phyloP scores from a whole-genome alignment of 2,329 filamentous ascomycete genomes.

The Aspergillus transmontanensis region DNA sequence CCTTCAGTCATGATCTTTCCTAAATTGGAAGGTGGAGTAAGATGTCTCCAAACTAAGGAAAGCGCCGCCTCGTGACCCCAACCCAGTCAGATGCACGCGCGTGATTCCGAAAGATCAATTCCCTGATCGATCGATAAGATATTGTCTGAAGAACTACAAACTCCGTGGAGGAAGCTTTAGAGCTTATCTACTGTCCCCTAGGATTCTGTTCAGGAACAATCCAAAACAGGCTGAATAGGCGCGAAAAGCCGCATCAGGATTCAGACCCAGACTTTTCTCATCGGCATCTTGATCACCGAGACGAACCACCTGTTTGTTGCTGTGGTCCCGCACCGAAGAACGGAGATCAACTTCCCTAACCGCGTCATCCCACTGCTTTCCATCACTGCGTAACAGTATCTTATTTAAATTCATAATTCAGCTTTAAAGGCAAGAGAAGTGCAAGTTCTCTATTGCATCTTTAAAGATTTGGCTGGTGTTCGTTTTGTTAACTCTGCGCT shows the following conservation, averaged over 20 bases:
- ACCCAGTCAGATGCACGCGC: background rate
- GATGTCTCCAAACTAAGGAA: background rate
- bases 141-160: background rate
- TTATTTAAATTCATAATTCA: background rate
- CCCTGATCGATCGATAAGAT: constrained; percentile 6
- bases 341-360: constrained; percentile 27
- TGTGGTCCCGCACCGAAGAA: constrained; percentile 27
- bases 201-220: background rate
- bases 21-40: background rate
- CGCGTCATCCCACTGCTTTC: constrained; percentile 32
- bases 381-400: background rate
- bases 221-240: constrained; percentile 9
- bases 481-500: constrained; percentile 15
- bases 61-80: background rate
- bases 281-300: constrained; percentile 21
- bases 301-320: constrained; percentile 16
- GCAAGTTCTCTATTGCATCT: constrained; percentile 1
- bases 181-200: background rate
- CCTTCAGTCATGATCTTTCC: constrained; percentile 3
- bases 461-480: constrained; percentile 7
- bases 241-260: background rate
- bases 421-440: background rate
- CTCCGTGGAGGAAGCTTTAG: background rate
- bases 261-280: constrained; percentile 14
- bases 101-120: background rate